phyloP scores from a whole-genome alignment of 495 filamentous ascomycete species.

The Hypoxylon subgilvum region DNA sequence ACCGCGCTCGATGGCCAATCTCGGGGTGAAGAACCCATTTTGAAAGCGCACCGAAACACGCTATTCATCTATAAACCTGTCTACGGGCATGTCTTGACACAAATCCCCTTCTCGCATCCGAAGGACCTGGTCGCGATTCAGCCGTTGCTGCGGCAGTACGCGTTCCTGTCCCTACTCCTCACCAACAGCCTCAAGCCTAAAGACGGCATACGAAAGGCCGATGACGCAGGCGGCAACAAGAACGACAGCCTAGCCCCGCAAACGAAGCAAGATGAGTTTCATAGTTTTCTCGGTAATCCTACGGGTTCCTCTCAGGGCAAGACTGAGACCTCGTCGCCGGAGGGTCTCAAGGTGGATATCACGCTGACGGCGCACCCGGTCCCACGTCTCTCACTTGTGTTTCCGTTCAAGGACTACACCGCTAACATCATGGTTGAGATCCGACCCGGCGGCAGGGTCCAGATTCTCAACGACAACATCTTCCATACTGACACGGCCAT shows the following conservation, averaged over 20 bases:
- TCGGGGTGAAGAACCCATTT: constrained; percentile 45
- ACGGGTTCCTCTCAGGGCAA: background rate
- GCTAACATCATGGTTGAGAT: constrained; percentile 64
- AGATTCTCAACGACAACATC: constrained; percentile 51
- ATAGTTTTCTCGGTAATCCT: constrained; percentile 38
- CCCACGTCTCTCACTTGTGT: constrained; percentile 56
- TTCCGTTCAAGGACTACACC: constrained; percentile 51
- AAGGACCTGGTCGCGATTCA: constrained; percentile 80
- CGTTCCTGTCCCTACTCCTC: constrained; percentile 68
- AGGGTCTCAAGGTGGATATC: constrained; percentile 53
- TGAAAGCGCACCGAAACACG: constrained; percentile 67
- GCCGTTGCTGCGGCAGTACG: constrained; percentile 77
- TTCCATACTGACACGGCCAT: constrained; percentile 32
- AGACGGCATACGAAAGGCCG: constrained; percentile 26
- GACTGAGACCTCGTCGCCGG: background rate
- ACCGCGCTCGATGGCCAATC: constrained; percentile 31
- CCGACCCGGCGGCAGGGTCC: constrained; percentile 64
- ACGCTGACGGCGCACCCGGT: constrained; percentile 52
- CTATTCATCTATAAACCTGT: constrained; percentile 75
- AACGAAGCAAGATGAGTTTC: constrained; percentile 44
- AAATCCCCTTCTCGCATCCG: constrained; percentile 85
- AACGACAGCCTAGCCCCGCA: constrained; percentile 7
- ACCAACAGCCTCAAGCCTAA: constrained; percentile 60
- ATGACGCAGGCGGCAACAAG: constrained; percentile 6
- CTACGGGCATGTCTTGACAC: constrained; percentile 68